Evolutionary conservation across 805 yeast genomes (phyloP).

Genomic region (Candida vartiovaarae): DNA sequence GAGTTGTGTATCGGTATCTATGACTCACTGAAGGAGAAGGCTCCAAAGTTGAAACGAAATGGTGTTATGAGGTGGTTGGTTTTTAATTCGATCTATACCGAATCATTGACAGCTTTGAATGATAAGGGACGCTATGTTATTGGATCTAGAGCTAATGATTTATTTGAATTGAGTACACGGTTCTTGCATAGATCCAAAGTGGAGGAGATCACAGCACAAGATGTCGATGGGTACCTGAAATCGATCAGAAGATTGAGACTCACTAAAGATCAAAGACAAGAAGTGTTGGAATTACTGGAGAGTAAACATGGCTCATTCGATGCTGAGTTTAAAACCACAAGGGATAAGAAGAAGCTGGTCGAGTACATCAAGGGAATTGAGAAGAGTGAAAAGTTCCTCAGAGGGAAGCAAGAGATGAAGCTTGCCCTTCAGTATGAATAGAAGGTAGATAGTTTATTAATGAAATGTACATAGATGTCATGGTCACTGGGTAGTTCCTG

Average conservation of each 20-base stretch:
- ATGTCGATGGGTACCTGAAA: constrained; percentile 18
- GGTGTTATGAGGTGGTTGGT: constrained; percentile 19
- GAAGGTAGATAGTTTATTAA: background rate
- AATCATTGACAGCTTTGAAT: constrained; percentile 14
- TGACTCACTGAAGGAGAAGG: constrained; percentile 6
- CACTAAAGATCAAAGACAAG: constrained; percentile 11
- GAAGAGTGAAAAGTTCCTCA: constrained; percentile 9
- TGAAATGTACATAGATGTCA: background rate
- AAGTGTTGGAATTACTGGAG: constrained; percentile 5
- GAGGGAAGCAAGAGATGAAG: constrained; percentile 14
- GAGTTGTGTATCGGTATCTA: constrained; percentile 13
- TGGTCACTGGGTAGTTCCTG: too few relatives aligned
- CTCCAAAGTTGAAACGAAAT: constrained; percentile 4
- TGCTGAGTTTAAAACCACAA: constrained; percentile 6
- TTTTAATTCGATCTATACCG: constrained; percentile 16
- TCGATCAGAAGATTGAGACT: constrained; percentile 20
- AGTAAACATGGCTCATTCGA: constrained; percentile 8
- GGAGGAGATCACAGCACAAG: constrained; percentile 10
- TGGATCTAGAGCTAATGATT: constrained; percentile 12
- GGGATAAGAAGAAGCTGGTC: constrained; percentile 3
- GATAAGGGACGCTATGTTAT: constrained; percentile 16
- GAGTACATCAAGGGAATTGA: constrained; percentile 7
- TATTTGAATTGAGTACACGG: constrained; percentile 14
- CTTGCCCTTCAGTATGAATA: constrained; percentile 6
- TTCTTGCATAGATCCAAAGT: constrained; percentile 6